phyloP scores from a whole-genome alignment of 345 rosid genomes.

The Salix purpurea region DNA sequence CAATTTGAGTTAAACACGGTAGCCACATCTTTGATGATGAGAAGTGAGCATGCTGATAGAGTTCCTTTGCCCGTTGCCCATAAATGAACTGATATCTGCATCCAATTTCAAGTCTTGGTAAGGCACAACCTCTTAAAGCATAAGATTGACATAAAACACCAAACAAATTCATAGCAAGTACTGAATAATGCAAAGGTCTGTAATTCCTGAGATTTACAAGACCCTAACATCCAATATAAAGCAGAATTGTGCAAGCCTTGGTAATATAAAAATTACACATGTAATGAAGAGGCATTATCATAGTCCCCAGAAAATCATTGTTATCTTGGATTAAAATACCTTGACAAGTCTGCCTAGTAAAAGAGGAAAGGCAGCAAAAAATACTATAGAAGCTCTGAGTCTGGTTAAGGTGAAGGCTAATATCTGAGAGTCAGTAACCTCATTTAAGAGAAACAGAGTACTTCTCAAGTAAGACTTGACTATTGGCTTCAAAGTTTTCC shows the following conservation, averaged over 20 bases:
- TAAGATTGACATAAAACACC: not conserved
- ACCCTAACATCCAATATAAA: slow-evolving; percentile 1
- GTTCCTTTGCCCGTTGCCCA: slow-evolving; percentile 72
- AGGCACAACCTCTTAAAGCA: slow-evolving; percentile 7
- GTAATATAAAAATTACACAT: not conserved
- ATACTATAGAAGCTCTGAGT: slow-evolving; percentile 52
- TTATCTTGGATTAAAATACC: slow-evolving; percentile 38
- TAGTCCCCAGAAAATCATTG: not conserved
- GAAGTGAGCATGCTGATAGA: slow-evolving; percentile 52
- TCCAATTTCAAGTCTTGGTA: not conserved
- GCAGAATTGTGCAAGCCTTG: not conserved
- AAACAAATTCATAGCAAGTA: not conserved
- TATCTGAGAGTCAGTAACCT: slow-evolving; percentile 60
- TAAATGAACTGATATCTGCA: slow-evolving; percentile 65
- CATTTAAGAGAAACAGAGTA: slow-evolving; percentile 61
- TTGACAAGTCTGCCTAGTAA: slow-evolving; percentile 58
- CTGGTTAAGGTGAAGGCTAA: slow-evolving; percentile 49
- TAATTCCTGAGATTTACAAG: not conserved
- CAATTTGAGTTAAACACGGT: slow-evolving; percentile 52
- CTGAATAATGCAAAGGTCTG: not conserved
- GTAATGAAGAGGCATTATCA: not conserved
- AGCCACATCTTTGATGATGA: slow-evolving; percentile 55
- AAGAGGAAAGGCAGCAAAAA: slow-evolving; percentile 61
- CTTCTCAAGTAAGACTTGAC: slow-evolving; percentile 71
- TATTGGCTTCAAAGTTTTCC: slow-evolving; percentile 67